Evolutionary conservation across 1,139 yeast genomes (phyloP), one percentile per base, ranked within the genome.

Genomic region (Sporopachydermia cereana): DNA sequence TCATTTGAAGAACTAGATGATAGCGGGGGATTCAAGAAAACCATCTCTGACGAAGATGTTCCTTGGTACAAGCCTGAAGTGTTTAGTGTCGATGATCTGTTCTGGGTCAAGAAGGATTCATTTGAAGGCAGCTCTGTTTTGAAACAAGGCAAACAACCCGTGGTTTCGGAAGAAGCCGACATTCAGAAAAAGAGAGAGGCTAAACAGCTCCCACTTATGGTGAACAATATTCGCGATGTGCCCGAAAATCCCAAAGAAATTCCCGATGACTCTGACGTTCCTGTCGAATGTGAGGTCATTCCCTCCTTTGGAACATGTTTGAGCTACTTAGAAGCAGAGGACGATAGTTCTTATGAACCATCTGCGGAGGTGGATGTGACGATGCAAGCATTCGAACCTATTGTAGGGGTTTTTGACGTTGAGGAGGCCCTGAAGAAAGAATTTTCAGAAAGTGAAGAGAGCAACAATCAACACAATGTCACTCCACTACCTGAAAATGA

Each of bases 141-240:
- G 22, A 34, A 34, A 34, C n/a, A 34, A 5, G 39, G 39, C 9
- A 34, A 34, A n/a, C 39, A 34, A n/a, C 22, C 39, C 9, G 39
- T 34, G 18, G 5, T 34, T 12, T 34, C 39, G 9, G 39, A 34
- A n/a, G 39, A 34, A 34, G 39, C 39, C 17, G 22, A 34, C 9
- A 34, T 34, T n/a, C 39, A 34, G 22, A 34, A n/a, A 21, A 34
- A 34, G 22, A 16, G 39, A 16, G 39, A 34, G 22, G 9, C 39
- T 7, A 5, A 7, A n/a, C 39, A 34, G 22, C 22, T 34, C 20
- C 39, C 39, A 12, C n/a, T 34, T 5, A 34, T 34, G 9, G n/a
- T 34, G 18, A 34, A 34, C 22, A 12, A 12, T 12, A n/a, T n/a
- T 34, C 7, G 17, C 9, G 39, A 34, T 20, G 17, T 34, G 5